Evolutionary conservation across 176 grass and related monocot species (phyloP), one percentile per base, ranked within the genome.

Genomic region (Carex littledalei): DNA sequence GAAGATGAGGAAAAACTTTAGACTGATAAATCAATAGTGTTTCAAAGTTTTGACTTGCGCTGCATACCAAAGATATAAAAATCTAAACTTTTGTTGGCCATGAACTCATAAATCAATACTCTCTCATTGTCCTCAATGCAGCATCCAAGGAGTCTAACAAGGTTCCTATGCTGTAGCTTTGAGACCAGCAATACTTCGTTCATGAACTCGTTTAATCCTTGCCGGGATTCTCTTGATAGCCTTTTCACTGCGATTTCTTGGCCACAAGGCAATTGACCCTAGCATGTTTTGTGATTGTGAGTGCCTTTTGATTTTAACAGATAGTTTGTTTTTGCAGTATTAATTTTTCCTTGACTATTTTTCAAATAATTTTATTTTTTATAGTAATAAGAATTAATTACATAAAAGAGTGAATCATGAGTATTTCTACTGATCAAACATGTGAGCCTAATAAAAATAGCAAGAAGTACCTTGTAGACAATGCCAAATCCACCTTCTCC

Each of bases 11-110:
- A 68, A 37, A 6, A 68, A 13, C 8, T 12, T 68, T 32, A 37
- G 29, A 68, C 8, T 68, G 13, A 71, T 71, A 47, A 35, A 69
- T 68, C 66, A 34, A 37, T 26, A 26, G 26, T 26, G 26, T 26
- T 26, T 26, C 26, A 26, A 26, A 26, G 26, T 26, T 26, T 26
- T 26, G 26, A 32, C 6, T 47, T 41, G 20, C 6, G 15, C 49
- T 3, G 58, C 79, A 12, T 91, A 94, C 92, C 68, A 55, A 94
- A 94, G 17, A 88, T 32, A 54, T 87, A 86, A 16, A 39, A 61
- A 49, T 94, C 92, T 39, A 91, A 84, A 79, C 87, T 94, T 88
- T 82, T 91, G 74, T 94, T 91, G 0, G 83, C 79, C 47, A 94
- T 34, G 61, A 88, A 94, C 63, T 94, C 92, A 16, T 92, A 94